Evolutionary conservation across 768 basidiomycete genomes (phyloP), one percentile per base, ranked within the genome.

Genomic region (Panaeolus cyanescens): DNA sequence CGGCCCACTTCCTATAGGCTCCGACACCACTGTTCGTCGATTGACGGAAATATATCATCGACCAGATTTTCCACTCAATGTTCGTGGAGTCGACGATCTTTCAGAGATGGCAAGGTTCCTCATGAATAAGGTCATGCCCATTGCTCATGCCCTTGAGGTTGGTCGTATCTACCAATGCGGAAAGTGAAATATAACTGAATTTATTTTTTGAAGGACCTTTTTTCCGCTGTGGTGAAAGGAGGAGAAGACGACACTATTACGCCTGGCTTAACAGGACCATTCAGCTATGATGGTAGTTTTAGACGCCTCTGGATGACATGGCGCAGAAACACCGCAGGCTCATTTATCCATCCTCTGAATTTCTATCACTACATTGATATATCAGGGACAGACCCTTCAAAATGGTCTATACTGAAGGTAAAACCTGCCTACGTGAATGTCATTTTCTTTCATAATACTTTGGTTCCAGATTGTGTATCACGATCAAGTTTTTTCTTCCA

Each of bases 251-350:
- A 84, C 60, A 85, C 85, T 0, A 75, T 89, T 9, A 65, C 79
- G 2, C 77, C 77, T 1, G 82, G 76, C 2, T 77, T 74, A 1
- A 71, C 69, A 34, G 85, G 80, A 0, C 87, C 87, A 1, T 80
- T 84, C 68, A 82, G 83, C 55, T 87, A 82, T 64, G 87, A 88
- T 64, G 87, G 87, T 6, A 73, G 77, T 13, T 88, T 85, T 77
- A 78, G 87, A 54, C 77, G 85, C 13, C 65, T 77, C 32, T 86
- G 85, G 86, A 62, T 84, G 30, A 75, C 76, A 12, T 83, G 82
- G 78, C 75, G 79, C 40, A 75, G 77, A 50, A 85, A 83, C 64
- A 68, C 74, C 1, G 76, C 86, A 4, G 85, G 84, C 0, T 74
- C 79, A 0, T 88, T 71, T 66, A 74, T 88, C n/a, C 82, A 83